Base-by-base conservation (phyloP, 2,329 filamentous ascomycete species). In the Aaosphaeria pasadenensis region DNA sequence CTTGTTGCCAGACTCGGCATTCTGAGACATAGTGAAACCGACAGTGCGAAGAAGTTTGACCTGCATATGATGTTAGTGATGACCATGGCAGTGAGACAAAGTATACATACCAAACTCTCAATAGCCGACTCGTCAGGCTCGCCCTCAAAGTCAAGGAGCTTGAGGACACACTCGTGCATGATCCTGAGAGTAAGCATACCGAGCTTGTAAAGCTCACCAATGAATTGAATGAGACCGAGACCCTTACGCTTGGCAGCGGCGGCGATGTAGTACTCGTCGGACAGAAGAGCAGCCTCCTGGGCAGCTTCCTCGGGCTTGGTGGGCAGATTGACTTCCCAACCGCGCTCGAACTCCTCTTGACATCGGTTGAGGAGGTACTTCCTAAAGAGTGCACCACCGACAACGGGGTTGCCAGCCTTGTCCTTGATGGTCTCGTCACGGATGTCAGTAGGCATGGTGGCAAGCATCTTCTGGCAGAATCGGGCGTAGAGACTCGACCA, bases 401-500 rank as follows among this genome's bases (percentile, higher is more conserved):
- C 89, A 57, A 97, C 91, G 48, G 95, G 84, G 49, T 91, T 86
- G 60, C 89, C 90, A 53, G 82, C 83, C 81, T 90, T 95, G 77
- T 99, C 94, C 58, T 85, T 86, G 71, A 99, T 95, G 53, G 86
- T 92, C 75, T 96, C 91, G 62, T 99, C 94, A 62, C 91, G 90
- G 69, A 99, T 95, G 42, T 96, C 92, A 24, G 88, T 75, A 73
- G 89, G 95, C 89, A 96, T 97, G 53, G 83, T 91, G 71, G 95
- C 88, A 52, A 97, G 79, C 94, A 97, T 97, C 57, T 88, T 86
- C 79, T 92, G 91, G 78, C 91, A 96, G 83, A 99, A 99, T 73
- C 91, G 94, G 68, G 94, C 94, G 67, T 99, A 99, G 89, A 97
- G 97, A 17, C 89, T 89, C 46, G 92, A 92, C 92, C 94, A 99